Percentiles rank a stretch among this genome's conserved stretches.
These are phyloP conservation scores for Globisporangium echinulatum DNA, from an alignment of 352 stramenopile species.

Conservation along the genomic window DNA sequence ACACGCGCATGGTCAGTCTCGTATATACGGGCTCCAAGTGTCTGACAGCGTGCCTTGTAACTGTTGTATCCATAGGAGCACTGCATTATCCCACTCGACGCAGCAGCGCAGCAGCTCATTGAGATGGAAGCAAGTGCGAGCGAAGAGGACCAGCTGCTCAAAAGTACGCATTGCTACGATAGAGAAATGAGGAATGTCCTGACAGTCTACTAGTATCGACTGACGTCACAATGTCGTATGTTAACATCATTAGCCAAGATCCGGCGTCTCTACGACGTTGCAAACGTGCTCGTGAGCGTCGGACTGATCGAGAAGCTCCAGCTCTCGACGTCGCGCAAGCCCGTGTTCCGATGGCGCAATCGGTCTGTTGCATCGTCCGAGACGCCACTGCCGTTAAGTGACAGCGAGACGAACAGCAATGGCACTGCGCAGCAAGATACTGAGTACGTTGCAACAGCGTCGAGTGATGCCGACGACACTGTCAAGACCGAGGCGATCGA, in stretches of 20 bases:
- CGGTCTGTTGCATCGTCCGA: conserved; percentile 21
- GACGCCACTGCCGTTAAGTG: no score
- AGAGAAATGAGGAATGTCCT: no score
- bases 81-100: conserved; percentile 89
- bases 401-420: no score
- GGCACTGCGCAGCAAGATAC: no score
- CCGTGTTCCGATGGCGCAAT: conserved; percentile 76
- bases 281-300: conserved; percentile 93
- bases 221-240: background rate
- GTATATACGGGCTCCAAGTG: no score
- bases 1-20: no score
- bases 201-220: no score
- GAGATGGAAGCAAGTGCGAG: conserved; percentile 76
- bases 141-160: conserved; percentile 70
- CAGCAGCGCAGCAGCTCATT: conserved; percentile 92
- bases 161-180: conserved; percentile 51
- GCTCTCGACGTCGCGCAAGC: conserved; percentile 75
- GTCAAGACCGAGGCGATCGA: background rate
- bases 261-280: conserved; percentile 95
- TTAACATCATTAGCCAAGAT: conserved; percentile 78
- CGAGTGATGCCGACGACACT: background rate
- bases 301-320: conserved; percentile 90
- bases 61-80: conserved; percentile 47
- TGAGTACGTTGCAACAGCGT: background rate
- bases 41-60: no score